Conservation (phyloP, 2,329 filamentous ascomycete genomes). For the Penicillium freii region DNA sequence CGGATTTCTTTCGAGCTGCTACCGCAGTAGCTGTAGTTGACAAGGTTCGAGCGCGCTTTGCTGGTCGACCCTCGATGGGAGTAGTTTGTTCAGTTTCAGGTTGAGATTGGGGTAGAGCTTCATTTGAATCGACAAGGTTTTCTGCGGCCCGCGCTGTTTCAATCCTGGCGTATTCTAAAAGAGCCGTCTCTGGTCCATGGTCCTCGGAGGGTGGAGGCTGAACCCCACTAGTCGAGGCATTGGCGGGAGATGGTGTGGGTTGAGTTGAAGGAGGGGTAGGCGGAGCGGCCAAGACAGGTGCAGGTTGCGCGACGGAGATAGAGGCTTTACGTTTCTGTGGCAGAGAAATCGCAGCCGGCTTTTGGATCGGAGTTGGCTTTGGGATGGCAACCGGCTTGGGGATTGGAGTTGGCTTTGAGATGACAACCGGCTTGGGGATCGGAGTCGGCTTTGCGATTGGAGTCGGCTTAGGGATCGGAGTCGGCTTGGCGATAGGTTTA, state of each 20-base stretch:
- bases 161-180: neutral
- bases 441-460: neutral
- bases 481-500: neutral
- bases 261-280: slow-evolving; percentile 17
- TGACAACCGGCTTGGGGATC: neutral
- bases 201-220: slow-evolving; percentile 16
- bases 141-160: slow-evolving; percentile 9
- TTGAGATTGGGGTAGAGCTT: slow-evolving; percentile 5
- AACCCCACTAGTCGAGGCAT: slow-evolving; percentile 15
- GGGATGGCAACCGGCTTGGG: neutral
- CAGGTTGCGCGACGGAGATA: slow-evolving; percentile 24
- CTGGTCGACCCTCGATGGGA: slow-evolving; percentile 24
- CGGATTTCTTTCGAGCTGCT: slow-evolving; percentile 8
- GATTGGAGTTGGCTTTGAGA: neutral
- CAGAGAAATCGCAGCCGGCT: slow-evolving; percentile 27
- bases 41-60: slow-evolving; percentile 29
- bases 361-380: neutral
- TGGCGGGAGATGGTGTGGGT: slow-evolving; percentile 19
- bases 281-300: neutral
- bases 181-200: slow-evolving; percentile 8
- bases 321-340: slow-evolving; percentile 29
- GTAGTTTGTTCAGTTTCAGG: neutral
- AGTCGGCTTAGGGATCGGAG: neutral
- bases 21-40: slow-evolving; percentile 11
- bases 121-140: slow-evolving; percentile 3